Evolutionary conservation across 2,329 filamentous ascomycete genomes (phyloP), one percentile per base, ranked within the genome.

Genomic region (Microsporum audouinii): DNA sequence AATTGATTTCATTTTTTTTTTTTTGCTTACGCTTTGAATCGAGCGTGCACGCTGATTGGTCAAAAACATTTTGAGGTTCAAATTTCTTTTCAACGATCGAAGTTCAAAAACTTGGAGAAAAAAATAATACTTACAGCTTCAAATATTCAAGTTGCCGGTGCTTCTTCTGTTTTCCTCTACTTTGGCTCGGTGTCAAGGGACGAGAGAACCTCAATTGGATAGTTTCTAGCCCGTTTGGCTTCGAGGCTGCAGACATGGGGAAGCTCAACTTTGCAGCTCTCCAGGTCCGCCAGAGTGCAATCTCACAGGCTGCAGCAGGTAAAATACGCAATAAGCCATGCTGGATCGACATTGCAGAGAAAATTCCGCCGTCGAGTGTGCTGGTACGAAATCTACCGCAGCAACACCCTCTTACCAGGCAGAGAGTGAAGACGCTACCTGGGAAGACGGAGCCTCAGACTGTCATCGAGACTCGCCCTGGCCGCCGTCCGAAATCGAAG

Each of bases 331-430:
- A 66, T 45, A 64, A 71, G n/a, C 76, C 75, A 27, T 67, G 68
- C 68, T 87, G 85, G 85, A 81, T 82, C 66, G 71, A 79, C 57
- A 76, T 82, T 8, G 70, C 86, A 47, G 75, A 76, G 64, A 77
- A 80, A 58, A 79, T 85, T 23, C 85, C 85, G 27, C 84, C 85
- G 2, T 75, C 82, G 55, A 80, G 84, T 67, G 78, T 80, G 5
- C 76, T 87, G 36, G 79, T 84, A 57, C 82, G 85, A 39, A 80
- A 81, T 45, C 80, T 81, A 60, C 74, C 81, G 10, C 73, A 77
- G 23, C 74, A 76, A 63, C 75, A 80, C 64, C 67, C 73, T 61
- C 66, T 77, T 61, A 68, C 75, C 17, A 71, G 72, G 62, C 72
- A 74, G 65, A 73, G 75, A 61, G 57, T 65, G n/a, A 65, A 64